A percentile compares a stretch with the other conserved stretches of the same genome.
Conservation (phyloP, 2,329 filamentous ascomycete genomes). For the Sporothrix sp. region DNA sequence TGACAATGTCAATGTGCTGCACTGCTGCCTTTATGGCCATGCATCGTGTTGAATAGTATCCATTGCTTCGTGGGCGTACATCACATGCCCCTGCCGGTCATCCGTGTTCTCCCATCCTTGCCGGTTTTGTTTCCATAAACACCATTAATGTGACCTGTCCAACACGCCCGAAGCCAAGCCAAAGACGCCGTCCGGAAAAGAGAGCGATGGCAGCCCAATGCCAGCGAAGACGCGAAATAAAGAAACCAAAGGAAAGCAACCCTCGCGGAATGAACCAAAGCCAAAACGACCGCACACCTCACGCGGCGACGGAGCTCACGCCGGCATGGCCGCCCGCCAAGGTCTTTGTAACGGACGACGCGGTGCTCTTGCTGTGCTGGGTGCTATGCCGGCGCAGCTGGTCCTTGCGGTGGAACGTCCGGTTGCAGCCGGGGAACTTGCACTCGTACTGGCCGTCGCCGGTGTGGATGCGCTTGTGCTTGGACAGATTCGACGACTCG, state of each 20-base stretch:
- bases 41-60: background rate
- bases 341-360: background rate
- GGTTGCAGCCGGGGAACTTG: conserved; percentile 37
- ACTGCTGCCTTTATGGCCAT: background rate
- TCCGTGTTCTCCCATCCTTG: no score
- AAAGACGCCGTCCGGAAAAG: no score
- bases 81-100: no score
- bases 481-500: conserved; percentile 57
- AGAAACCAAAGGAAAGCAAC: background rate
- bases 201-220: background rate
- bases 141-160: background rate
- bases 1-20: background rate
- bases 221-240: background rate
- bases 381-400: conserved; percentile 48
- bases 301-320: background rate
- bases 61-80: no score
- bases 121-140: background rate
- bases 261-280: background rate
- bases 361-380: conserved; percentile 22
- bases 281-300: background rate
- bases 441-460: conserved; percentile 43
- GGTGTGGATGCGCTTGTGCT: conserved; percentile 54
- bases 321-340: background rate
- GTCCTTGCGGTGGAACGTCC: conserved; percentile 50
- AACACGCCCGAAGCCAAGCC: background rate